Percentiles rank a stretch among this genome's conserved stretches.
phyloP scores from a whole-genome alignment of 176 grass and related monocot species.

The Oryza brachyantha region DNA sequence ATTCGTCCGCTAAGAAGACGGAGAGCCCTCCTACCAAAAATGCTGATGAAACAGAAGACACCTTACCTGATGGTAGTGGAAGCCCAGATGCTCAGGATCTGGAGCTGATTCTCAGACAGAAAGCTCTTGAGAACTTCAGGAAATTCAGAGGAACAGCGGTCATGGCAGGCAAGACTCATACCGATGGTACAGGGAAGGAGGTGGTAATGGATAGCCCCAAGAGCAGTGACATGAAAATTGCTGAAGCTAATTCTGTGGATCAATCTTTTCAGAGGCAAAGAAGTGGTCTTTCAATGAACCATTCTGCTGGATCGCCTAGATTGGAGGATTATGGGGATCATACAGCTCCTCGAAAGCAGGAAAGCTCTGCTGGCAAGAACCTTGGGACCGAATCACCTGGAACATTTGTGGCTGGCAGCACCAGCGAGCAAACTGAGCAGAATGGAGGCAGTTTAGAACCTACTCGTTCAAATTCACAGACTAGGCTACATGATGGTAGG shows the following conservation, averaged over 20 bases:
- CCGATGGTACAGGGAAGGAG: slow-evolving; percentile 27
- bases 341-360: neutral
- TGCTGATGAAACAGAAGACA: slow-evolving; percentile 15
- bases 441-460: slow-evolving; percentile 6
- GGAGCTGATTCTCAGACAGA: slow-evolving; percentile 82
- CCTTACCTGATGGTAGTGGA: slow-evolving; percentile 20
- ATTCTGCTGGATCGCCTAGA: slow-evolving; percentile 24
- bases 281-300: slow-evolving; percentile 24
- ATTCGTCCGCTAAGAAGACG: neutral
- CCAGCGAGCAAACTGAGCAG: neutral
- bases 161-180: slow-evolving; percentile 29
- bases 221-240: slow-evolving; percentile 3
- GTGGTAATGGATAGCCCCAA: neutral
- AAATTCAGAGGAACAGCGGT: slow-evolving; percentile 48
- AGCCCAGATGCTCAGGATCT: slow-evolving; percentile 47
- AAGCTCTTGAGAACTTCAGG: slow-evolving; percentile 84
- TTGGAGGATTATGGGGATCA: slow-evolving; percentile 12
- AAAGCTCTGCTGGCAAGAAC: slow-evolving; percentile 20
- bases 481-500: slow-evolving; percentile 24
- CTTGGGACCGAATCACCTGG: slow-evolving; percentile 10
- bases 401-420: neutral
- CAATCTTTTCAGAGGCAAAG: slow-evolving; percentile 24
- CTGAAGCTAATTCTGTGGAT: slow-evolving; percentile 15
- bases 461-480: neutral
- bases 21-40: slow-evolving; percentile 26